phyloP scores from a whole-genome alignment of 495 filamentous ascomycete genomes.

The Penicillium salamii region DNA sequence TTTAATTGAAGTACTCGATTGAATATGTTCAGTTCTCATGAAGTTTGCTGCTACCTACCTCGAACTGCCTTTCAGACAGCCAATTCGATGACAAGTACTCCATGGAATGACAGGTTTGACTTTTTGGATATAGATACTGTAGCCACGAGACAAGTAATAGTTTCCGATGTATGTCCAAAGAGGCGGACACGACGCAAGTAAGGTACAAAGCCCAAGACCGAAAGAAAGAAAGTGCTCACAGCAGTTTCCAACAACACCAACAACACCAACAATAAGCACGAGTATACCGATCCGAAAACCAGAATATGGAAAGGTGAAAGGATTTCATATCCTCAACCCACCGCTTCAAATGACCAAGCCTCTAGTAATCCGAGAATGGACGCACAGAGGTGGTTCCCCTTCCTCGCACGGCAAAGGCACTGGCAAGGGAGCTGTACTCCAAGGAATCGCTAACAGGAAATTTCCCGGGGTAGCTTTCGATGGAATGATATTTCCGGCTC shows the following conservation, averaged over 20 bases:
- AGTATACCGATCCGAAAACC: not conserved
- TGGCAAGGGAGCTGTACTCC: constrained; percentile 28
- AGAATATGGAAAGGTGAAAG: no score
- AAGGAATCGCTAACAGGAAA: constrained; percentile 36
- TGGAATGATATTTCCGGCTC: constrained; percentile 20
- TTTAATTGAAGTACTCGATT: no score
- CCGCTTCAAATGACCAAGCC: not conserved
- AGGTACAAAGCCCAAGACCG: no score
- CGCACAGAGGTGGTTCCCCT: constrained; percentile 29
- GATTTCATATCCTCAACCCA: not conserved
- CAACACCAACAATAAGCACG: no score
- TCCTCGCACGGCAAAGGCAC: constrained; percentile 22
- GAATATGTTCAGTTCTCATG: no score
- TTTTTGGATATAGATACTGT: not conserved
- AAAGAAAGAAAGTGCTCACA: no score
- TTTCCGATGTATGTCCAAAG: no score
- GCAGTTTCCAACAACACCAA: no score
- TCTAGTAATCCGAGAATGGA: constrained; percentile 35
- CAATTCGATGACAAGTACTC: not conserved
- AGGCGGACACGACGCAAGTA: no score
- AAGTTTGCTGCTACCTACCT: no score
- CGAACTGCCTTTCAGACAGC: no score
- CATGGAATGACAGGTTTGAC: not conserved
- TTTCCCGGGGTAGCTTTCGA: constrained; percentile 34
- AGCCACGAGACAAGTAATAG: not conserved